Conservation (phyloP, 176 grass and related monocot species). For the Tillandsia leiboldiana region DNA sequence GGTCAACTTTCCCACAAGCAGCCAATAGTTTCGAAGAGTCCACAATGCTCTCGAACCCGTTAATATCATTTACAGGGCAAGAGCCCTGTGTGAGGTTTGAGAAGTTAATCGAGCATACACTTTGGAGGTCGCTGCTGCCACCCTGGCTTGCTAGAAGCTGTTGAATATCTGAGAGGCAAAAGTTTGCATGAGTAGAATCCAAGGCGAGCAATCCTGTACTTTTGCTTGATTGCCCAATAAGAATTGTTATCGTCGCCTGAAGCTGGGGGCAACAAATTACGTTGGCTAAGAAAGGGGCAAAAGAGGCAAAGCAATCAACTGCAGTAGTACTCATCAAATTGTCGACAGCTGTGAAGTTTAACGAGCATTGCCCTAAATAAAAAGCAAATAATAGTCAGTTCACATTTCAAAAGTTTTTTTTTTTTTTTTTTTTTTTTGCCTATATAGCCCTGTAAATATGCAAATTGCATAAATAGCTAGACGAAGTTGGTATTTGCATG, state of each 20-base stretch:
- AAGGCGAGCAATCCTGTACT: conserved; percentile 64
- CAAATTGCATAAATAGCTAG: not conserved
- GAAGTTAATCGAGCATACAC: conserved; percentile 61
- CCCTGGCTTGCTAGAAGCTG: conserved; percentile 76
- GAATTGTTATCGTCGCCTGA: conserved; percentile 68
- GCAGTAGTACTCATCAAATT: conserved; percentile 64
- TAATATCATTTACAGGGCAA: conserved; percentile 53
- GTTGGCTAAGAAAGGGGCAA: conserved; percentile 84
- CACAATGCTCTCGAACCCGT: conserved; percentile 52
- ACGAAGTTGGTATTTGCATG: not conserved
- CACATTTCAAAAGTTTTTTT: too few relatives aligned
- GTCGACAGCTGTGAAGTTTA: conserved; percentile 67
- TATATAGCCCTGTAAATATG: not conserved
- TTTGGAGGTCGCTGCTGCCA: conserved; percentile 49
- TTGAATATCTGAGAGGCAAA: conserved; percentile 86
- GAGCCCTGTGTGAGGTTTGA: conserved; percentile 66
- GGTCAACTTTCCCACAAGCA: conserved; percentile 69
- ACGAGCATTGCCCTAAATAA: conserved; percentile 49
- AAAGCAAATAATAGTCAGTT: not conserved
- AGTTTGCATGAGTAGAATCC: conserved; percentile 57
- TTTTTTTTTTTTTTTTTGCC: too few relatives aligned
- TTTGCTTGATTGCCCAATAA: conserved; percentile 90
- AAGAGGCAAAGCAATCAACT: conserved; percentile 63
- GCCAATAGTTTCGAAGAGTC: conserved; percentile 74
- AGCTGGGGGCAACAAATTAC: conserved; percentile 97